These are phyloP conservation scores for Trichophyton schoenleinii DNA, from an alignment of 2,329 filamentous ascomycete genomes.

Conservation along the genomic window DNA sequence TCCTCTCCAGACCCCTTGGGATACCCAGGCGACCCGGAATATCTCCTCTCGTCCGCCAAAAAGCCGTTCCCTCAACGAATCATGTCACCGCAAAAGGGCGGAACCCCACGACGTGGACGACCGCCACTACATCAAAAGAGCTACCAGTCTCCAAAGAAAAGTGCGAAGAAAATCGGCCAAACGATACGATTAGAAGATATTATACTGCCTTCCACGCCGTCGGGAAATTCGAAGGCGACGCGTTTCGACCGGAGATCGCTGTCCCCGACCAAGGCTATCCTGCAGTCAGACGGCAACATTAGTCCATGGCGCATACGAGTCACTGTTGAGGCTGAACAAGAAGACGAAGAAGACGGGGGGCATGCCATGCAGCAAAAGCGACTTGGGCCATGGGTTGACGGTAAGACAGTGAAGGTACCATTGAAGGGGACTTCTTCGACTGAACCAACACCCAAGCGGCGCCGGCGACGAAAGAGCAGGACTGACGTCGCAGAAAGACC, in stretches of 20 bases:
- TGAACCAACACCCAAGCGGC: slow-evolving; percentile 29
- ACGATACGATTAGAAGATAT: slow-evolving; percentile 33
- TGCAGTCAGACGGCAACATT: slow-evolving; percentile 27
- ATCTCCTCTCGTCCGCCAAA: slow-evolving; percentile 31
- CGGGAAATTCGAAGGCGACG: slow-evolving; percentile 23
- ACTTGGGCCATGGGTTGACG: slow-evolving; percentile 12
- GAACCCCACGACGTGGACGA: slow-evolving; percentile 24
- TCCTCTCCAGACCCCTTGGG: slow-evolving; percentile 34
- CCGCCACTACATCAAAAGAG: neutral
- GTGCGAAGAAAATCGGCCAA: slow-evolving; percentile 23
- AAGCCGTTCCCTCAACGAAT: slow-evolving; percentile 28
- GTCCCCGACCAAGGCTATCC: slow-evolving; percentile 27
- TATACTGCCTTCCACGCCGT: slow-evolving; percentile 22
- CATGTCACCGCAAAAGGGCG: slow-evolving; percentile 27
- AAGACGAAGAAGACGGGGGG: slow-evolving; percentile 32
- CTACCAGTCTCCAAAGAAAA: slow-evolving; percentile 7
- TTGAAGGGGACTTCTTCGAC: slow-evolving; percentile 25
- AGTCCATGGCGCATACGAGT: slow-evolving; percentile 39
- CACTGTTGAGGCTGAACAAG: slow-evolving; percentile 35
- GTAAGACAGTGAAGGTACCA: slow-evolving; percentile 31
- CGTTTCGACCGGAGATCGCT: slow-evolving; percentile 13
- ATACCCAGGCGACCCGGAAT: slow-evolving; percentile 31
- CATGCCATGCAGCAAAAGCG: slow-evolving; percentile 21
- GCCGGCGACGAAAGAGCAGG: slow-evolving; percentile 33
- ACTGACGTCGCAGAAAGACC: slow-evolving; percentile 23